phyloP scores from a whole-genome alignment of 768 basidiomycete genomes.

The Trametes maxima region DNA sequence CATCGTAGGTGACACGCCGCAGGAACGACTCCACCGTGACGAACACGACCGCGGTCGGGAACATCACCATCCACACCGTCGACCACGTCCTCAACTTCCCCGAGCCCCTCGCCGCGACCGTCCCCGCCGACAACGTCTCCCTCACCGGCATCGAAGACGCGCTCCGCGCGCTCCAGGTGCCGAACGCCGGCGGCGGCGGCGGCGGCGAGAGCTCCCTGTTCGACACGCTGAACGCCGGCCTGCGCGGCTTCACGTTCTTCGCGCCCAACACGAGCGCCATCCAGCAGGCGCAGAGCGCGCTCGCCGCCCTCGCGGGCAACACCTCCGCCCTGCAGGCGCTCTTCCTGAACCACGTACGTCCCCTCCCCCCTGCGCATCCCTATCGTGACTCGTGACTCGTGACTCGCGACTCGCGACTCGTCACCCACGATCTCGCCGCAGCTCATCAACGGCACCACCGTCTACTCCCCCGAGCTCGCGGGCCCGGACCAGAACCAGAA shows the following conservation, averaged over 20 bases:
- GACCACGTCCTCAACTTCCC: constrained; percentile 57
- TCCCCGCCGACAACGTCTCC: constrained; percentile 45
- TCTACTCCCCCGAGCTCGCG: constrained; percentile 58
- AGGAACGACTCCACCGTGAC: constrained; percentile 41
- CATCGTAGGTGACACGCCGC: constrained; percentile 16
- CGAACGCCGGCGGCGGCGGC: constrained; percentile 31
- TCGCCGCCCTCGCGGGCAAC: constrained; percentile 45
- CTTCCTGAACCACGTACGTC: constrained; percentile 62
- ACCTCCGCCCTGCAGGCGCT: constrained; percentile 46
- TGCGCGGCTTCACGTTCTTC: constrained; percentile 66
- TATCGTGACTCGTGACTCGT: too few relatives aligned
- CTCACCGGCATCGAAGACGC: constrained; percentile 38
- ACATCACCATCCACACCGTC: constrained; percentile 52
- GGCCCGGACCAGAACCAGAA: too few relatives aligned
- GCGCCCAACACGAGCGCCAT: constrained; percentile 54
- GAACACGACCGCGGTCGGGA: constrained; percentile 40
- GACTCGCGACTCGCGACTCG: too few relatives aligned
- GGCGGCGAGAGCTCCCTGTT: constrained; percentile 41
- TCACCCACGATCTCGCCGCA: constrained; percentile 24
- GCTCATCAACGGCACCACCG: constrained; percentile 68
- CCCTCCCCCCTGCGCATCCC: background rate
- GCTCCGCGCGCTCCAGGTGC: constrained; percentile 30
- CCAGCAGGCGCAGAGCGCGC: constrained; percentile 26
- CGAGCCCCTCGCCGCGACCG: constrained; percentile 44
- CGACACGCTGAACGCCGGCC: constrained; percentile 37